Evolutionary conservation across 495 filamentous ascomycete species (phyloP), one percentile per base, ranked within the genome.

Genomic region (Terfezia claveryi): DNA sequence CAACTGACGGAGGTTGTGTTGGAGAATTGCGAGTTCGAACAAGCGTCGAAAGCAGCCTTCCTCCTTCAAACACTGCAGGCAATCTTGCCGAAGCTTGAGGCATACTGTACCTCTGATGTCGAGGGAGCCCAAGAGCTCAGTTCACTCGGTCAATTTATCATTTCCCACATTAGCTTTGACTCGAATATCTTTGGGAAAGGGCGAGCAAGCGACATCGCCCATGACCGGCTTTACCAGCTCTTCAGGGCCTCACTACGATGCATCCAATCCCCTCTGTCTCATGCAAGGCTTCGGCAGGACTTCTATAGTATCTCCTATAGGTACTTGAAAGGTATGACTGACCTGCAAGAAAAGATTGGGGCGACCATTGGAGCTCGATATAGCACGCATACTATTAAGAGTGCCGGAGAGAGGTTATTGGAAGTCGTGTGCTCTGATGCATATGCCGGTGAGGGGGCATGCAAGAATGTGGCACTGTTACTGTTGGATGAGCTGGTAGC

Each of bases 351-450:
- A 51, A 72, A 70, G 51, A 59, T 64, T 36, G 68, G 61, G 20
- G 62, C 61, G 27, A 62, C 64, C n/a, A 62, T 64, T 27, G 70
- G 73, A n/a, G 67, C 71, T 49, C 72, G 74, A 50, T 80, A 85
- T 58, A 83, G 76, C 44, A 77, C 82, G 54, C 82, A 80, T 56
- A 79, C 82, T 2, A 75, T 96, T 61, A 87, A 82, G 59, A 68
- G 76, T 16, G 75, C 81, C 37, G 87, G 91, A 53, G 80, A 85
- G 57, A 75, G 79, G 54, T 71, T 94, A 8, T 74, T 96, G 51
- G 85, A 91, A 62, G 78, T 84, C 12, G 74, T 94, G 56, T 95
- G 87, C 64, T 89, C 96, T 66, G 91, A 99, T 72, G 91, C 87
- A 53, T 86, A 87, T 66, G 79, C 79, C 57, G 86, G 86, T 16